Conservation (phyloP, 352 stramenopile species). For the Phytophthora litchii region DNA sequence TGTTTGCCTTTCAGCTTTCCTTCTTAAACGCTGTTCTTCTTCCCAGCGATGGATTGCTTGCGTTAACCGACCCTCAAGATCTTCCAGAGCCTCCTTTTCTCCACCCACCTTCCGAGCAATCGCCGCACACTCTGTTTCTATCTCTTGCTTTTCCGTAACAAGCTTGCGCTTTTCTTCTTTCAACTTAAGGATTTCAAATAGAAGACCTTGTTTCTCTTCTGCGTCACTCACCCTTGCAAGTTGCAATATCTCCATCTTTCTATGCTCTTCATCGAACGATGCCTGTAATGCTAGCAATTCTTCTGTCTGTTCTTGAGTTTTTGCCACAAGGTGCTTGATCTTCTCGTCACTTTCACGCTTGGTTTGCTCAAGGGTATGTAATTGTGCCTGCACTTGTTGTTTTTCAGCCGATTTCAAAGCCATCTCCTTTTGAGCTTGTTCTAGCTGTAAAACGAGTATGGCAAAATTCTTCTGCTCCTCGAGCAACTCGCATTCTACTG, state of each 20-base stretch:
- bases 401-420: conserved; percentile 6
- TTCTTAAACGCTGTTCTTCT: conserved; percentile 50
- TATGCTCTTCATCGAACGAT: conserved; percentile 48
- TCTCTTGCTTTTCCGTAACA: conserved; percentile 36
- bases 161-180: conserved; percentile 48
- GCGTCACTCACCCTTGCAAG: conserved; percentile 28
- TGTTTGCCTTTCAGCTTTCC: conserved; percentile 42
- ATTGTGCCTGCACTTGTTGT: not conserved
- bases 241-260: conserved; percentile 31
- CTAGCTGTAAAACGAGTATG: conserved; percentile 64
- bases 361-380: conserved; percentile 11
- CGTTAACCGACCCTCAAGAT: conserved; percentile 55
- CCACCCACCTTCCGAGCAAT: conserved; percentile 45
- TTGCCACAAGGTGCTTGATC: conserved; percentile 17
- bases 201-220: conserved; percentile 51
- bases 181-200: conserved; percentile 55
- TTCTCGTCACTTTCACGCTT: conserved; percentile 16
- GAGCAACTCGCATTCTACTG: conserved; percentile 66
- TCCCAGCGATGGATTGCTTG: conserved; percentile 65
- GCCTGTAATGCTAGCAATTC: conserved; percentile 54
- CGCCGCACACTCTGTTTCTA: conserved; percentile 26
- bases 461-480: conserved; percentile 78
- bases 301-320: conserved; percentile 55
- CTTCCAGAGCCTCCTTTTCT: conserved; percentile 58
- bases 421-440: conserved; percentile 44